These are phyloP conservation scores for Trametes meyenii DNA, from an alignment of 768 basidiomycete species.

Conservation along the genomic window DNA sequence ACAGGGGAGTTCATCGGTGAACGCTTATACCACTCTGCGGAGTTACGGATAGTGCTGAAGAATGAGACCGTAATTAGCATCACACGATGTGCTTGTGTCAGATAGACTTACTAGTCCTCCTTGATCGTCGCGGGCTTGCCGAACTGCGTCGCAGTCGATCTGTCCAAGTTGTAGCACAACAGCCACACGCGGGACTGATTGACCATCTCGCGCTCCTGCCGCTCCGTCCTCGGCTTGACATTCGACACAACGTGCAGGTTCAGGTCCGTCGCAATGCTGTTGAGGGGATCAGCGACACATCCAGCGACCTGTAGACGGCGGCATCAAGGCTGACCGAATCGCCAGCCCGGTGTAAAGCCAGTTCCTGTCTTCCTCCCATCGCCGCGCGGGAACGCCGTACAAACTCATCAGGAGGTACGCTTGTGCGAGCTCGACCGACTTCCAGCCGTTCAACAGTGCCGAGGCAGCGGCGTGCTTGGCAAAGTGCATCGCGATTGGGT, in stretches of 20 bases:
- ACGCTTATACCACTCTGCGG: conserved; percentile 74
- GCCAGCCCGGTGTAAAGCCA: conserved; percentile 91
- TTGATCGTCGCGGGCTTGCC: conserved; percentile 89
- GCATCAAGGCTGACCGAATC: conserved; percentile 53
- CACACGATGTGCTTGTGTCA: neutral
- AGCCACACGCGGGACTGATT: conserved; percentile 90
- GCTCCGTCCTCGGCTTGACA: conserved; percentile 73
- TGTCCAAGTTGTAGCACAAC: conserved; percentile 87
- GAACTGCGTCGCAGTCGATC: conserved; percentile 85
- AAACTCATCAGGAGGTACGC: conserved; percentile 89
- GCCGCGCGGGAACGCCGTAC: conserved; percentile 75
- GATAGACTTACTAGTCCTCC: conserved; percentile 67
- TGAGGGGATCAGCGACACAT: neutral
- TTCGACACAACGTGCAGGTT: conserved; percentile 82
- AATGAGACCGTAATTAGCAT: no score
- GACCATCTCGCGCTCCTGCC: conserved; percentile 78
- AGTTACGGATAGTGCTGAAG: conserved; percentile 49
- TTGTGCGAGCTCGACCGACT: conserved; percentile 85
- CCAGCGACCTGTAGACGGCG: neutral
- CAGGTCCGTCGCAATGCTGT: conserved; percentile 86
- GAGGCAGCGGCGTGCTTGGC: conserved; percentile 82
- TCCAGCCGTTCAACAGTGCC: conserved; percentile 57
- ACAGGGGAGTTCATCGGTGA: conserved; percentile 65
- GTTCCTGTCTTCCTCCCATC: conserved; percentile 90
- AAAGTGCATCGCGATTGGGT: conserved; percentile 88